Evolutionary conservation across 371 early-diverging fungal species (phyloP).

Genomic region (Mortierella sp.): DNA sequence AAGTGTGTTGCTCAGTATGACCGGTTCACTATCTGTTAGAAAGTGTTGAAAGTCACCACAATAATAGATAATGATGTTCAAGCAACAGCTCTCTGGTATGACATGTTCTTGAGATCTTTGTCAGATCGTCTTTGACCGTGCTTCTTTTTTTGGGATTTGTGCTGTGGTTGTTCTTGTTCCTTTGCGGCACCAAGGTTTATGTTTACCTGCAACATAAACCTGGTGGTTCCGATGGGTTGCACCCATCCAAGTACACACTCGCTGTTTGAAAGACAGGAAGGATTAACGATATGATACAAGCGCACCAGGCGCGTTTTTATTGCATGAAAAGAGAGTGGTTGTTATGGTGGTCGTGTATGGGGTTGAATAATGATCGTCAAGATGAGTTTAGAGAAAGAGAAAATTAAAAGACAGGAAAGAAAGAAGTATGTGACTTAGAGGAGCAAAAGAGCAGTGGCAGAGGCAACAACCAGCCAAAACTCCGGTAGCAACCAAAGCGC

Average conservation of each 20-base stretch:
- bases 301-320: neutral
- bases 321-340: neutral
- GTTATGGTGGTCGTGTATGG: neutral
- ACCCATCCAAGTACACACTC: neutral
- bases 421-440: slow-evolving; percentile 15
- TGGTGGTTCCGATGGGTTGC: neutral
- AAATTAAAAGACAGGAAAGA: neutral
- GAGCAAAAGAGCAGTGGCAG: slow-evolving; percentile 24
- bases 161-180: too few relatives aligned
- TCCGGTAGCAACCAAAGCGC: slow-evolving; percentile 12
- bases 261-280: neutral
- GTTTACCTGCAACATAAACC: neutral
- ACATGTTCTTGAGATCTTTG: neutral
- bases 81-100: neutral
- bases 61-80: neutral
- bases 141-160: too few relatives aligned
- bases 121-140: neutral
- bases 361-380: neutral
- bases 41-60: too few relatives aligned
- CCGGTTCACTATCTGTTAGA: slow-evolving; percentile 48
- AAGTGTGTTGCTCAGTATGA: slow-evolving; percentile 56
- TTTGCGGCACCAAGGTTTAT: neutral
- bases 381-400: neutral
- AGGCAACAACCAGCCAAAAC: slow-evolving; percentile 26
- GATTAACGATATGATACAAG: neutral